Percentiles rank a stretch among this genome's conserved stretches.
Evolutionary conservation across 2,329 filamentous ascomycete genomes (phyloP).

Genomic region (Didymella pomorum): DNA sequence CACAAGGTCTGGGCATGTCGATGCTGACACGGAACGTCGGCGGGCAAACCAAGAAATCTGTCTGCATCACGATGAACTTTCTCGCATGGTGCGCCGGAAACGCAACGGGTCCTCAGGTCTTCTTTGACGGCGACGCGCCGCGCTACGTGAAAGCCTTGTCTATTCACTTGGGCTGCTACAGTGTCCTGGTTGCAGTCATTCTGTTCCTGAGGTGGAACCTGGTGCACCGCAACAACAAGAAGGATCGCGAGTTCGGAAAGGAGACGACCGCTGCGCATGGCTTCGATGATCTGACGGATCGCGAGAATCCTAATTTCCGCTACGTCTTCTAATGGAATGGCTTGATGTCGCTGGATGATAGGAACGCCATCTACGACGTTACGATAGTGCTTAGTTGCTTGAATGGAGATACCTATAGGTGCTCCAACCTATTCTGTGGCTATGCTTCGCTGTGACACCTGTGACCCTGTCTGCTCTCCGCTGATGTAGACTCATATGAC

Average conservation of each 20-base stretch:
- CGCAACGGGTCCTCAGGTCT: conserved; percentile 63
- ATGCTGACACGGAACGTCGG: conserved; percentile 75
- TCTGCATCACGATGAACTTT: conserved; percentile 74
- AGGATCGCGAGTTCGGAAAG: conserved; percentile 56
- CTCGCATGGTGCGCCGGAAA: conserved; percentile 74
- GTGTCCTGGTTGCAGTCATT: conserved; percentile 65
- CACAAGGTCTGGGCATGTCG: conserved; percentile 71
- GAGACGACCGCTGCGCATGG: conserved; percentile 54
- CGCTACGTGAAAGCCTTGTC: conserved; percentile 74
- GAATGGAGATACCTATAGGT: background rate
- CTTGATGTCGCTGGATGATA: conserved; percentile 1
- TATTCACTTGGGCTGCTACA: conserved; percentile 74
- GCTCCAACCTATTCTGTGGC: too few species aligned
- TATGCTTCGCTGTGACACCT: background rate
- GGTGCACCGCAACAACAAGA: conserved; percentile 64
- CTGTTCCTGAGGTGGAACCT: conserved; percentile 67
- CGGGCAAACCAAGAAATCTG: conserved; percentile 76
- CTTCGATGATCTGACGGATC: conserved; percentile 70
- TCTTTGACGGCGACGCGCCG: conserved; percentile 62
- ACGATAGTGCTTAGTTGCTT: background rate
- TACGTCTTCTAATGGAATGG: conserved; percentile 55
- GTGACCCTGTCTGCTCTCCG: too few species aligned
- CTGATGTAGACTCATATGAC: background rate
- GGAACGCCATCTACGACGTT: conserved; percentile 5
- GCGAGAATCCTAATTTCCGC: conserved; percentile 67